These are phyloP conservation scores for Cystobasidium pallidum DNA, from an alignment of 1,284 basidiomycete species.

Conservation along the genomic window DNA sequence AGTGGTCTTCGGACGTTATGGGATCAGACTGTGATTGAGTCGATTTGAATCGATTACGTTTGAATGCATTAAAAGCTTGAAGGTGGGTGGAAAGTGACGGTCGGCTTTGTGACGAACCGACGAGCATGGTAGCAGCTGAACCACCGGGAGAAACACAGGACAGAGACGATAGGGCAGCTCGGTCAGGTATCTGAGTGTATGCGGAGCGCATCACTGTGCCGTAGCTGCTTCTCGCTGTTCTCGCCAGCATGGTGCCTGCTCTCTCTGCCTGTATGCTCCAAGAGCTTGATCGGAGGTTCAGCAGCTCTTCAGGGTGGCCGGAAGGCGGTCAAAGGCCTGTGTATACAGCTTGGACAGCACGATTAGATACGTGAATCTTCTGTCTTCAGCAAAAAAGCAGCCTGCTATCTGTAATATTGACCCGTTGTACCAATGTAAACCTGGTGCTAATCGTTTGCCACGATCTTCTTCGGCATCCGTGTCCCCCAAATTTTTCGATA, in stretches of 20 bases:
- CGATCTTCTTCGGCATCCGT: constrained; percentile 9
- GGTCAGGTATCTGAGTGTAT: neutral
- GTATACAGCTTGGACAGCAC: too few species aligned
- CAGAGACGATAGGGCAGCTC: constrained; percentile 1
- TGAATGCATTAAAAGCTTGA: neutral
- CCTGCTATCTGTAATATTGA: neutral
- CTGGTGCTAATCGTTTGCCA: neutral
- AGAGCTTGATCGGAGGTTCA: neutral
- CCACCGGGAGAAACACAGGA: neutral
- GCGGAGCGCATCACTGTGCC: neutral
- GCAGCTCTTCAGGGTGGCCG: too few species aligned
- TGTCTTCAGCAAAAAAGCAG: neutral
- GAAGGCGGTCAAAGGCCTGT: too few species aligned
- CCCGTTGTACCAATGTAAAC: neutral
- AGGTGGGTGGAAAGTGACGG: neutral
- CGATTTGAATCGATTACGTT: constrained; percentile 2
- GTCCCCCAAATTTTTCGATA: constrained; percentile 7
- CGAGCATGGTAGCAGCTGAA: neutral
- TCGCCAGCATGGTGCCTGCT: constrained; percentile 8
- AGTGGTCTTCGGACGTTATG: neutral
- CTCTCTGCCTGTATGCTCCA: neutral
- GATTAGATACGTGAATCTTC: neutral
- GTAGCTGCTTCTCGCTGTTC: constrained; percentile 4
- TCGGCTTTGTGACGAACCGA: neutral
- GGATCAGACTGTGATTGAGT: neutral